phyloP scores from a whole-genome alignment of 306 rosid species.

The Ormosia semicastrata region DNA sequence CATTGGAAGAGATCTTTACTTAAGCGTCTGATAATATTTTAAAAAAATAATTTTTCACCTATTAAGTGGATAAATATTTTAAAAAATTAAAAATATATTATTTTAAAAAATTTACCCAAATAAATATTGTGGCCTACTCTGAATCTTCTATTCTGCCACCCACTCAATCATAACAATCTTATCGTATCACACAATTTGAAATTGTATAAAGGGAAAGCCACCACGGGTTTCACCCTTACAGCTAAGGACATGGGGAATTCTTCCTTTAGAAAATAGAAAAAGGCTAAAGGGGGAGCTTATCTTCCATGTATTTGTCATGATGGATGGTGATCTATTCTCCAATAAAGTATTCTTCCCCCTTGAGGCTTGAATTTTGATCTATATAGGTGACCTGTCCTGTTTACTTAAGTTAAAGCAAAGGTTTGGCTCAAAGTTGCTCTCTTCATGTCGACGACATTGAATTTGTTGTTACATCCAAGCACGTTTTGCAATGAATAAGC shows the following conservation, averaged over 20 bases:
- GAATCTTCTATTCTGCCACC: slow-evolving; percentile 32
- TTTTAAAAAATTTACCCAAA: background rate
- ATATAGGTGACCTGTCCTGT: background rate
- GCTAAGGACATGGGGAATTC: background rate
- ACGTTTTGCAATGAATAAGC: background rate
- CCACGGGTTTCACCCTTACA: slow-evolving; percentile 28
- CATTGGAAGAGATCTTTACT: too few species aligned
- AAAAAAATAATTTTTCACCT: too few species aligned
- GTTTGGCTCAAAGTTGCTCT: slow-evolving; percentile 2
- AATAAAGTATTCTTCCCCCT: background rate
- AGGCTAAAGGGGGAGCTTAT: background rate
- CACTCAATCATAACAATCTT: slow-evolving; percentile 26
- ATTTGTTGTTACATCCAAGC: background rate
- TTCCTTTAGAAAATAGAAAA: background rate
- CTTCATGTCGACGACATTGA: background rate
- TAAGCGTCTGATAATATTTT: rapidly evolving
- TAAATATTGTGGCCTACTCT: slow-evolving; percentile 11
- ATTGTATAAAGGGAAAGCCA: slow-evolving; percentile 5
- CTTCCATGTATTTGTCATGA: background rate
- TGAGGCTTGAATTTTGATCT: background rate
- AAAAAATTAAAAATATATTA: background rate
- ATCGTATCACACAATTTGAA: slow-evolving; percentile 20
- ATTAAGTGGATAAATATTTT: too few species aligned
- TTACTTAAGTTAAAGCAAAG: background rate
- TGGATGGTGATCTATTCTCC: background rate